Conservation (phyloP, 768 basidiomycete species). For the Rhodotorula paludigena region DNA sequence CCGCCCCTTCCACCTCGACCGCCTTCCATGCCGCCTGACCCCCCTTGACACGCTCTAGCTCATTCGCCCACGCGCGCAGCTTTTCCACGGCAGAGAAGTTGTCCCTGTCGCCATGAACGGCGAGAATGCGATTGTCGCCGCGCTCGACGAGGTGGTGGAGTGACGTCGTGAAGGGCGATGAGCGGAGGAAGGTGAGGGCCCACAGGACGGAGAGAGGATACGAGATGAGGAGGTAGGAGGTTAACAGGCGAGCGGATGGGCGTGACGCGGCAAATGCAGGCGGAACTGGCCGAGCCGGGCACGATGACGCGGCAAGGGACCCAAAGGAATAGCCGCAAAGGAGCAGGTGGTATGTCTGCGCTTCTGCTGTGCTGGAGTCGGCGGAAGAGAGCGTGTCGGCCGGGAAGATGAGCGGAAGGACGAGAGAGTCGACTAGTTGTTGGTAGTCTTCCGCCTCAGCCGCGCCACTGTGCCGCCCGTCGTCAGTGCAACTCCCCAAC, state of each 20-base stretch:
- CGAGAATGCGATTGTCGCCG: constrained; percentile 6
- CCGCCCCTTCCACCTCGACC: constrained; percentile 34
- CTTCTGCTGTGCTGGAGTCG: background rate
- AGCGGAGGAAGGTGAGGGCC: constrained; percentile 35
- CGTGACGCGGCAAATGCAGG: background rate
- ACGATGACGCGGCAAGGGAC: constrained; percentile 30
- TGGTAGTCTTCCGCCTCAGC: constrained; percentile 34
- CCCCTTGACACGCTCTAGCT: background rate
- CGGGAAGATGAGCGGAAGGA: constrained; percentile 5
- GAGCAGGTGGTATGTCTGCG: background rate
- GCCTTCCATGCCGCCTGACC: background rate
- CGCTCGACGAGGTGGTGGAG: background rate
- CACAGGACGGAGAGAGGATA: constrained; percentile 42
- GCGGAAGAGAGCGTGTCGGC: background rate
- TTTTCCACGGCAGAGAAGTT: constrained; percentile 30
- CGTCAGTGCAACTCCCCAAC: background rate
- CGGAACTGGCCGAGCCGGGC: too few relatives aligned
- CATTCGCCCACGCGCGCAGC: constrained; percentile 16
- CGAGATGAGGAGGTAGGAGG: constrained; percentile 37
- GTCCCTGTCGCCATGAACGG: constrained; percentile 33
- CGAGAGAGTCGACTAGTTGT: constrained; percentile 20
- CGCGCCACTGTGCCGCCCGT: constrained; percentile 3
- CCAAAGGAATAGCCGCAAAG: constrained; percentile 41
- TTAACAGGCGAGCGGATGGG: background rate
- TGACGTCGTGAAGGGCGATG: background rate